Percentiles rank a stretch among this genome's conserved stretches.
Conservation (phyloP, 2,329 filamentous ascomycete species). For the Stachybotrys echinatus region DNA sequence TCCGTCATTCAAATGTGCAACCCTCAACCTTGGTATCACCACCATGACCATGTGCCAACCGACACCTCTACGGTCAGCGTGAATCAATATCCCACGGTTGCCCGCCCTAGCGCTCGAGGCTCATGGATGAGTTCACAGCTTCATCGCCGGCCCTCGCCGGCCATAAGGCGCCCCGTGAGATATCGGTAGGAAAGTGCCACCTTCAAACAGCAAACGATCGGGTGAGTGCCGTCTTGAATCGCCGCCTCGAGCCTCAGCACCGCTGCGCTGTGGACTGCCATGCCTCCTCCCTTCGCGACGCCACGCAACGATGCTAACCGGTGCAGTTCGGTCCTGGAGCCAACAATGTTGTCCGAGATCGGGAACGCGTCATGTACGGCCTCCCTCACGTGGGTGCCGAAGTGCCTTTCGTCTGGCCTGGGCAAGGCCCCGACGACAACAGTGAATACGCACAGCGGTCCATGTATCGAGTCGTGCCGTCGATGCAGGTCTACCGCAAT, state of each 20-base stretch:
- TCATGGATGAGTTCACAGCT: no score
- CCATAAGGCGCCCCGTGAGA: neutral
- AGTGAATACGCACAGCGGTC: conserved; percentile 9
- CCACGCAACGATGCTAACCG: no score
- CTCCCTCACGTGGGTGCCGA: conserved; percentile 16
- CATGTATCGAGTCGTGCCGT: conserved; percentile 23
- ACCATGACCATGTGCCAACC: no score
- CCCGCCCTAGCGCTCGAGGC: no score
- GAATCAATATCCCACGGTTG: no score
- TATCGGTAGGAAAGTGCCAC: conserved; percentile 29
- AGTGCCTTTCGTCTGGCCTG: conserved; percentile 22
- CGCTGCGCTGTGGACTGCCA: no score
- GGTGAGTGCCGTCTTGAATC: conserved; percentile 17
- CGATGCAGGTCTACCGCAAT: conserved; percentile 37
- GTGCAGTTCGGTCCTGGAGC: conserved; percentile 31
- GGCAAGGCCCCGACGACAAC: conserved; percentile 14
- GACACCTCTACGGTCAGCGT: no score
- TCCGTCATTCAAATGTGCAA: no score
- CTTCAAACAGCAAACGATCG: conserved; percentile 30
- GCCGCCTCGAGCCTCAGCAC: no score
- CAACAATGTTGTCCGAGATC: conserved; percentile 24
- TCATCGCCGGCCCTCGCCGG: no score
- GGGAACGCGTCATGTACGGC: conserved; percentile 23
- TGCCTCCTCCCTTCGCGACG: no score
- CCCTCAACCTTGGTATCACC: no score